Base-by-base conservation (phyloP, 1,284 basidiomycete genomes). In the Puccinia novopanici region DNA sequence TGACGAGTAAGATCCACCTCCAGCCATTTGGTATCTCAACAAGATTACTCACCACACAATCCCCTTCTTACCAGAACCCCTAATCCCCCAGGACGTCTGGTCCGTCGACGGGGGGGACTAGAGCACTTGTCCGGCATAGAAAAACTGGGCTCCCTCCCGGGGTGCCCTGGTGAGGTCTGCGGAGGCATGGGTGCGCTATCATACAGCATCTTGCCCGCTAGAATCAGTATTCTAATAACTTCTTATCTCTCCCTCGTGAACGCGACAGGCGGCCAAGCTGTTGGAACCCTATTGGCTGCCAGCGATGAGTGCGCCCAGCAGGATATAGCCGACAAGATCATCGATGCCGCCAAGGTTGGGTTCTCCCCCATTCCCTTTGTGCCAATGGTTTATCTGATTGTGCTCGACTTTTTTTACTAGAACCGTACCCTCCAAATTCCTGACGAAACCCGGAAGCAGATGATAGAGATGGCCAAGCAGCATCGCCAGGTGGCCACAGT, bases 151-250 rank as follows among this genome's bases (percentile, higher is more conserved):
- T 19, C 22, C 1, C n/a, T 79, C 24, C 12, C 27, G 13, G 55
- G 27, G 48, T 79, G 77, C 42, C 77, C 77, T 30, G 77, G 77
- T 34, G 40, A 79, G 0, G 45, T 79, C 1, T 79, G 77, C 57
- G 77, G 40, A 13, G 37, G 15, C 24, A n/a, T 79, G 6, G 67
- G 77, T 79, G n/a, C 42, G 77, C 27, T 10, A 17, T 13, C 12
- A 37, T 3, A 48, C 34, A n/a, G 19, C 10, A 37, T 3, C 13
- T 27, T 40, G 1, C 30, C 4, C 8, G 9, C 5, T 30, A 10
- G 9, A 30, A 48, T 24, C 27, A 5, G 6, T 9, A 3, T 2
- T 34, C 22, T 52, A 67, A 5, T 12, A 10, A 13, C 22, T 27
- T 52, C 19, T n/a, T 2, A 34, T 42, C 19, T 3, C 13, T 42